phyloP scores from a whole-genome alignment of 352 stramenopile genomes.

The Aphanomyces euteiches region DNA sequence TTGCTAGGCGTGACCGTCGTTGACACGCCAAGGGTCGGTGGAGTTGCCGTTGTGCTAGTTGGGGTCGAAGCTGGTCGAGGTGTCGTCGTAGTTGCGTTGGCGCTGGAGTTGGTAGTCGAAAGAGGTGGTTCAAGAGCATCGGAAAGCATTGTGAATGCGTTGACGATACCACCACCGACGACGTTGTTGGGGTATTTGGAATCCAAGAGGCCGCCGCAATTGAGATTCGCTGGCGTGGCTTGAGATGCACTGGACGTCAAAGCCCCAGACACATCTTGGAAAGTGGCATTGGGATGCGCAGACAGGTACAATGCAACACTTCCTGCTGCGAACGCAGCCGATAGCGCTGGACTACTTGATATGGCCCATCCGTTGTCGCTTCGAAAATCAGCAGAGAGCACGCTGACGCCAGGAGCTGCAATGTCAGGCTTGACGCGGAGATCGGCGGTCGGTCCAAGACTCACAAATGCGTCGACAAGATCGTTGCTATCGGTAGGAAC shows the following conservation, averaged over 20 bases:
- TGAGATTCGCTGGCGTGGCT: not conserved
- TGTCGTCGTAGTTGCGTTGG: too few relatives aligned
- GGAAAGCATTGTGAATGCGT: too few relatives aligned
- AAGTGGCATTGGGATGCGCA: not conserved
- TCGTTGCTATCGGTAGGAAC: constrained; percentile 41
- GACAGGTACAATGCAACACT: not conserved
- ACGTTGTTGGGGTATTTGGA: not conserved
- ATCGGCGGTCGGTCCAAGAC: constrained; percentile 33
- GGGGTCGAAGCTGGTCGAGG: too few relatives aligned
- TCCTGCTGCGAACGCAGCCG: not conserved
- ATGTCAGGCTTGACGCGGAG: constrained; percentile 38
- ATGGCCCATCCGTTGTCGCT: not conserved
- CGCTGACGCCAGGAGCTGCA: constrained; percentile 32
- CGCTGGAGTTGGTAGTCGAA: too few relatives aligned
- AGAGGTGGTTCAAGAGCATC: too few relatives aligned
- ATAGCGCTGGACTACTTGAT: not conserved
- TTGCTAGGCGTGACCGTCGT: too few relatives aligned
- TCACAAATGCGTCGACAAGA: constrained; percentile 35
- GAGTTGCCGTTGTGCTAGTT: too few relatives aligned
- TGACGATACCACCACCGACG: not conserved
- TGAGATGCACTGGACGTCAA: not conserved
- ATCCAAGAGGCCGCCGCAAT: not conserved
- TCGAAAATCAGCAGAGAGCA: not conserved
- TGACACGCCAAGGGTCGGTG: too few relatives aligned
- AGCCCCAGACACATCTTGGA: not conserved